Evolutionary conservation across 1,284 basidiomycete species (phyloP).

Genomic region (Austroboletus niveus): DNA sequence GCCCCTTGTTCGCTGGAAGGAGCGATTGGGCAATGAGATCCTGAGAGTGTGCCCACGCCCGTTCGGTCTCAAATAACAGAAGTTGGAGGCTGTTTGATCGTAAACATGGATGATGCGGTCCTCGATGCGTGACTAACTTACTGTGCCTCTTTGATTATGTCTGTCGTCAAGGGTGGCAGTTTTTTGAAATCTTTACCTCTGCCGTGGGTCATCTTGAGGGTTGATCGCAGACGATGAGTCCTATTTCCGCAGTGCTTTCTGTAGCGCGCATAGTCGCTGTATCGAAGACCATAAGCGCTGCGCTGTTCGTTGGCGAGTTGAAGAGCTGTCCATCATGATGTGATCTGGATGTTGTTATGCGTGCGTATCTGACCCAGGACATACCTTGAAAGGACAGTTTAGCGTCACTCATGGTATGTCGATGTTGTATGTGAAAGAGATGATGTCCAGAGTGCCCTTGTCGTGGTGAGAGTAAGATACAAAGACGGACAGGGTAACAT

Average conservation of each 20-base stretch:
- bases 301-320: slow-evolving; percentile 87
- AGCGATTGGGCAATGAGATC: slow-evolving; percentile 64
- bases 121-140: slow-evolving; percentile 43
- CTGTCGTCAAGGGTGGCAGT: slow-evolving; percentile 59
- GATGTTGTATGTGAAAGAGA: not conserved
- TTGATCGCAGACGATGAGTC: slow-evolving; percentile 83
- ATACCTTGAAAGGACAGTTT: slow-evolving; percentile 37
- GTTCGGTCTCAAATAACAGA: slow-evolving; percentile 84
- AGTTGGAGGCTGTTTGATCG: slow-evolving; percentile 65
- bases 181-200: slow-evolving; percentile 91
- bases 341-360: slow-evolving; percentile 3
- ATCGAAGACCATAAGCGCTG: slow-evolving; percentile 86
- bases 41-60: slow-evolving; percentile 90
- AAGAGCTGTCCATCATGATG: slow-evolving; percentile 51
- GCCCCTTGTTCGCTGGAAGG: slow-evolving; percentile 50
- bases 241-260: slow-evolving; percentile 91
- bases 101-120: slow-evolving; percentile 3
- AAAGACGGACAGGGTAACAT: slow-evolving; percentile 15
- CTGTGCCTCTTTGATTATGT: slow-evolving; percentile 77
- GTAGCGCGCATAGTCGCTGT: slow-evolving; percentile 76
- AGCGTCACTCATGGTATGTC: slow-evolving; percentile 26
- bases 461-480: slow-evolving; percentile 18
- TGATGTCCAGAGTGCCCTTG: not conserved
- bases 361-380: slow-evolving; percentile 7
- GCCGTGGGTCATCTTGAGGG: slow-evolving; percentile 84